Conservation (phyloP, 345 rosid genomes). For the Balakata baccata region DNA sequence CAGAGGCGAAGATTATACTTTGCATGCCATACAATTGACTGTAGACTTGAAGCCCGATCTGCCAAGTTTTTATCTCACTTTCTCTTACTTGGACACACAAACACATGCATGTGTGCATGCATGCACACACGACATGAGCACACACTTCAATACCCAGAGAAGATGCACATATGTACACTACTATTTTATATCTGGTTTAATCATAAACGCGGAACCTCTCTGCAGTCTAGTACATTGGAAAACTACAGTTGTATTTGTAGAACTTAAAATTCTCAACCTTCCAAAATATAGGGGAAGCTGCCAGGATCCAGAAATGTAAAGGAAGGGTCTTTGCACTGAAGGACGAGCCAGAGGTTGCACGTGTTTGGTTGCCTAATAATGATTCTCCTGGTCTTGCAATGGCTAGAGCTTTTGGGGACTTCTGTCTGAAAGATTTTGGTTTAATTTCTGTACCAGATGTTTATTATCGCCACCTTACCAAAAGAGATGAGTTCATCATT, state of each 20-base stretch:
- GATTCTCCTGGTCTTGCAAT: conserved; percentile 97
- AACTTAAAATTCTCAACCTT: conserved; percentile 1
- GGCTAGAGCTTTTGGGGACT: conserved; percentile 99
- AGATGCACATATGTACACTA: not conserved
- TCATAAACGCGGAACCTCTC: not conserved
- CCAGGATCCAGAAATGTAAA: conserved; percentile 83
- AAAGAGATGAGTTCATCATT: conserved; percentile 74
- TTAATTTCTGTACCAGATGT: conserved; percentile 86
- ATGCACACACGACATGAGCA: not conserved
- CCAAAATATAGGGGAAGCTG: conserved; percentile 70
- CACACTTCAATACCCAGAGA: not conserved
- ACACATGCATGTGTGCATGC: not conserved
- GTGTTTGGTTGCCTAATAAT: conserved; percentile 94
- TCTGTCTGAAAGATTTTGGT: conserved; percentile 97
- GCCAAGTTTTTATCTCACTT: conserved; percentile 56
- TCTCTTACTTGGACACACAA: conserved; percentile 7
- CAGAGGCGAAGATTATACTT: conserved; percentile 56
- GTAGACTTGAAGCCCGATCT: conserved; percentile 95
- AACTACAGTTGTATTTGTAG: not conserved
- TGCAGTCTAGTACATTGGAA: conserved; percentile 7
- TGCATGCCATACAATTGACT: conserved; percentile 74
- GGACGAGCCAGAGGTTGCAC: conserved; percentile 98
- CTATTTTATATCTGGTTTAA: conserved; percentile 1
- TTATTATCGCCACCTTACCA: conserved; percentile 55
- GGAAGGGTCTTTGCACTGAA: conserved; percentile 96